Percentiles rank a stretch among this genome's conserved stretches.
Evolutionary conservation across 2,329 filamentous ascomycete species (phyloP).

Genomic region (Monosporascus sp.): DNA sequence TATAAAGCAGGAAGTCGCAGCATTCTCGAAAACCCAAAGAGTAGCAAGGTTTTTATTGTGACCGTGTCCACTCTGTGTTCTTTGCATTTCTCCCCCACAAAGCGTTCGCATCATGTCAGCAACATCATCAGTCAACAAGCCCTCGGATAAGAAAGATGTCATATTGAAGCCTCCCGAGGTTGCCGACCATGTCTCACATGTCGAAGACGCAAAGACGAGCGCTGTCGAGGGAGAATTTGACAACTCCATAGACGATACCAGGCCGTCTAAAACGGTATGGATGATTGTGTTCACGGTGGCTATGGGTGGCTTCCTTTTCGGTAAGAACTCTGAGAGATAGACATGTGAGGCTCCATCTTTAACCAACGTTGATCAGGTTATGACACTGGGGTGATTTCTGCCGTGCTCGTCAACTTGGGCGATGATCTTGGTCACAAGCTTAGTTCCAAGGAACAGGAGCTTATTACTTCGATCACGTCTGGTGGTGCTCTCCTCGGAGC

Average conservation of each 20-base stretch:
- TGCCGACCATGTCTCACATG: neutral
- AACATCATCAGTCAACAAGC: neutral
- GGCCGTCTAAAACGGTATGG: constrained; percentile 18
- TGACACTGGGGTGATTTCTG: constrained; percentile 13
- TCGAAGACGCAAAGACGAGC: neutral
- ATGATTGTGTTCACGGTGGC: constrained; percentile 22
- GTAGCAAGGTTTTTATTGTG: neutral
- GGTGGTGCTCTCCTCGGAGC: constrained; percentile 41
- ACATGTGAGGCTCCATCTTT: neutral
- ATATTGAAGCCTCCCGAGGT: neutral
- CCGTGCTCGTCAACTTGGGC: constrained; percentile 34
- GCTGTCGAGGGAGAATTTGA: constrained; percentile 11
- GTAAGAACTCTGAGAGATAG: constrained; percentile 5
- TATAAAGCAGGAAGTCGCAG: neutral
- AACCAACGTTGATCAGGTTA: neutral
- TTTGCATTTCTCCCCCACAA: neutral
- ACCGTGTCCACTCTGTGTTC: neutral
- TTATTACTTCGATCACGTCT: constrained; percentile 46
- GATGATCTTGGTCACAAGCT: constrained; percentile 34
- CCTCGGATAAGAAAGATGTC: neutral
- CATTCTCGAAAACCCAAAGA: neutral
- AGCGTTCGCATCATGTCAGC: neutral
- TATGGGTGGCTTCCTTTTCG: constrained; percentile 22
- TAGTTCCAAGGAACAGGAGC: constrained; percentile 39
- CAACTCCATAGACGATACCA: constrained; percentile 21